These are phyloP conservation scores for Cyberlindnera japonica DNA, from an alignment of 805 yeast species.

Conservation along the genomic window DNA sequence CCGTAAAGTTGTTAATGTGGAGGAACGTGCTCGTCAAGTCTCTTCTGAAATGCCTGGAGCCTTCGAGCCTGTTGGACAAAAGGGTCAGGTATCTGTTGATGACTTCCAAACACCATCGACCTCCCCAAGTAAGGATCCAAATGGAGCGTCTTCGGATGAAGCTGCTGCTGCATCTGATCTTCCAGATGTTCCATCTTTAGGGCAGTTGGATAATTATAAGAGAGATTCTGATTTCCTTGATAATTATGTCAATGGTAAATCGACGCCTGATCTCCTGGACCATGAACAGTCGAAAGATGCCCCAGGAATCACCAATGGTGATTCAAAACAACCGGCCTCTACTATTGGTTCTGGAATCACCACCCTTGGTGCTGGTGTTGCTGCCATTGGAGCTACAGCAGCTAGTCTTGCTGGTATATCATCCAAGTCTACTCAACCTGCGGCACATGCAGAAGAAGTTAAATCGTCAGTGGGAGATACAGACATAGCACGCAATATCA, in stretches of 20 bases:
- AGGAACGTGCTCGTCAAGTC: background rate
- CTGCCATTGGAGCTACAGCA: slow-evolving; percentile 12
- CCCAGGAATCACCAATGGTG: background rate
- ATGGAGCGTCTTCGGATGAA: background rate
- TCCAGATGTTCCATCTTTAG: background rate
- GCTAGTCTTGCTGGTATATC: slow-evolving; percentile 1
- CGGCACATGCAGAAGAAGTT: background rate
- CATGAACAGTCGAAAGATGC: background rate
- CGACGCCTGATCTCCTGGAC: slow-evolving; percentile 16
- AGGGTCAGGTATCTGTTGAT: slow-evolving; percentile 8
- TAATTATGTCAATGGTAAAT: slow-evolving; percentile 21
- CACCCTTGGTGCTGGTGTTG: slow-evolving; percentile 10
- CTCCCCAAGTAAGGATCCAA: slow-evolving; percentile 7
- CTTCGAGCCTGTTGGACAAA: slow-evolving; percentile 1
- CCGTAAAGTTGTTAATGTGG: background rate
- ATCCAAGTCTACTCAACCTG: background rate
- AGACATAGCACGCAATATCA: slow-evolving; percentile 11
- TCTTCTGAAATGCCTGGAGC: slow-evolving; percentile 10
- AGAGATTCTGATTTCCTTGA: slow-evolving; percentile 30
- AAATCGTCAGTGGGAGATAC: slow-evolving; percentile 4
- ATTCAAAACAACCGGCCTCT: background rate
- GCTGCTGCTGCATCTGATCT: background rate
- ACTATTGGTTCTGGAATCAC: slow-evolving; percentile 9
- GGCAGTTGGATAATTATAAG: slow-evolving; percentile 8
- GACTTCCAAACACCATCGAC: slow-evolving; percentile 16